These are phyloP conservation scores for Reutealis trisperma DNA, from an alignment of 345 rosid genomes.

Conservation along the genomic window DNA sequence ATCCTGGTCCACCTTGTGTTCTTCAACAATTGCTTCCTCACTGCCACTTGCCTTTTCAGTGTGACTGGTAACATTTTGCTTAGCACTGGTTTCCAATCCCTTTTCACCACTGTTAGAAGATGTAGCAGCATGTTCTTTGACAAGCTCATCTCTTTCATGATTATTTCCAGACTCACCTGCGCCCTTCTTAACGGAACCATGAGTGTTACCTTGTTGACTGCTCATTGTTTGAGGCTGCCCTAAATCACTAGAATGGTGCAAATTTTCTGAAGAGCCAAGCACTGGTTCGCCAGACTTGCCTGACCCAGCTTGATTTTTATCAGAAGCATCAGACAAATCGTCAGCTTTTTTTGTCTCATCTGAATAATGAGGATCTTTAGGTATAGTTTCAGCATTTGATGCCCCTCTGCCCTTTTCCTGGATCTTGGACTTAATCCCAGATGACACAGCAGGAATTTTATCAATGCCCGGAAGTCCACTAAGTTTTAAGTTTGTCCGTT, in stretches of 20 bases:
- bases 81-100: slow-evolving; percentile 36
- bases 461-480: slow-evolving; percentile 40
- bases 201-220: slow-evolving; percentile 41
- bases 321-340: slow-evolving; percentile 38
- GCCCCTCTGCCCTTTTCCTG: slow-evolving; percentile 43
- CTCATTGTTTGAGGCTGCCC: slow-evolving; percentile 33
- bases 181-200: slow-evolving; percentile 34
- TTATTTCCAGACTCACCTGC: slow-evolving; percentile 40
- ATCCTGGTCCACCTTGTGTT: slow-evolving; percentile 40
- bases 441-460: slow-evolving; percentile 43
- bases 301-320: slow-evolving; percentile 26
- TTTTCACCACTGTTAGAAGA: slow-evolving; percentile 40
- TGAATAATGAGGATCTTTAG: slow-evolving; percentile 39
- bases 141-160: slow-evolving; percentile 40
- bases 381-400: slow-evolving; percentile 33
- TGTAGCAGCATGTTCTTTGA: slow-evolving; percentile 39
- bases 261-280: slow-evolving; percentile 39
- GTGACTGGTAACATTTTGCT: slow-evolving; percentile 29
- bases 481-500: slow-evolving; percentile 50
- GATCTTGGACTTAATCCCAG: slow-evolving; percentile 35
- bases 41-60: slow-evolving; percentile 36
- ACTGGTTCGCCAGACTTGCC: slow-evolving; percentile 48
- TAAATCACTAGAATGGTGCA: slow-evolving; percentile 38
- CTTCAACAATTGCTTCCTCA: slow-evolving; percentile 39
- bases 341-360: slow-evolving; percentile 47